A percentile compares a stretch with the other conserved stretches of the same genome.
Evolutionary conservation across 768 basidiomycete species (phyloP).

Genomic region (Boletus rubescentipes): DNA sequence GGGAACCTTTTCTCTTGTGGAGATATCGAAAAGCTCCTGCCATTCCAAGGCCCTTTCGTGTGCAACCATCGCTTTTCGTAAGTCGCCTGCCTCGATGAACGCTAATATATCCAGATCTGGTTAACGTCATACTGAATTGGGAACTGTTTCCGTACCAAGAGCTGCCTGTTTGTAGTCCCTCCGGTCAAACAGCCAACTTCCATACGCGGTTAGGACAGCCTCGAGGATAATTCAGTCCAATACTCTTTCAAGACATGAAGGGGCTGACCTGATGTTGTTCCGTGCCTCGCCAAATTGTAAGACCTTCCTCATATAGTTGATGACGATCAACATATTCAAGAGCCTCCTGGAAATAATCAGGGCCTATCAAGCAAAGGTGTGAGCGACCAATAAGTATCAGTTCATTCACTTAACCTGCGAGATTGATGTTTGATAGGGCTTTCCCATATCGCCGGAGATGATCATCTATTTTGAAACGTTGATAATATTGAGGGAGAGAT

Average conservation of each 20-base stretch:
- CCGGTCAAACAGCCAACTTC: constrained; percentile 83
- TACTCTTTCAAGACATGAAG: background rate
- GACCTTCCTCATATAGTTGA: constrained; percentile 69
- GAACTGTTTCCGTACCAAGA: constrained; percentile 49
- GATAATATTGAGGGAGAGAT: constrained; percentile 70
- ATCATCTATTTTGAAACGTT: constrained; percentile 90
- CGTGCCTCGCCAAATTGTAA: constrained; percentile 70
- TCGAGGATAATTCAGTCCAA: constrained; percentile 30
- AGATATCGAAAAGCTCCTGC: constrained; percentile 89
- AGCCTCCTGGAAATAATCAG: constrained; percentile 75
- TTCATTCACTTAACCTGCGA: constrained; percentile 54
- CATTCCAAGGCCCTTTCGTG: constrained; percentile 87
- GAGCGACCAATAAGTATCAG: background rate
- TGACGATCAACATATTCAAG: constrained; percentile 76
- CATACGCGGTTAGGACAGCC: constrained; percentile 73
- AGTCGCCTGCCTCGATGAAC: constrained; percentile 65
- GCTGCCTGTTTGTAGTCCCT: constrained; percentile 85
- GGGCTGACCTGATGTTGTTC: constrained; percentile 58
- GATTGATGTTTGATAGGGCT: constrained; percentile 71
- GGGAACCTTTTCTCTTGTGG: constrained; percentile 47
- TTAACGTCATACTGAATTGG: background rate
- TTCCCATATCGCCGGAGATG: constrained; percentile 74
- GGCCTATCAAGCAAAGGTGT: constrained; percentile 47
- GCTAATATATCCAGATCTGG: constrained; percentile 41
- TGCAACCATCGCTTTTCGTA: constrained; percentile 77